These are phyloP conservation scores for Mortierella sp. DNA, from an alignment of 371 early-diverging fungal species.

Conservation along the genomic window DNA sequence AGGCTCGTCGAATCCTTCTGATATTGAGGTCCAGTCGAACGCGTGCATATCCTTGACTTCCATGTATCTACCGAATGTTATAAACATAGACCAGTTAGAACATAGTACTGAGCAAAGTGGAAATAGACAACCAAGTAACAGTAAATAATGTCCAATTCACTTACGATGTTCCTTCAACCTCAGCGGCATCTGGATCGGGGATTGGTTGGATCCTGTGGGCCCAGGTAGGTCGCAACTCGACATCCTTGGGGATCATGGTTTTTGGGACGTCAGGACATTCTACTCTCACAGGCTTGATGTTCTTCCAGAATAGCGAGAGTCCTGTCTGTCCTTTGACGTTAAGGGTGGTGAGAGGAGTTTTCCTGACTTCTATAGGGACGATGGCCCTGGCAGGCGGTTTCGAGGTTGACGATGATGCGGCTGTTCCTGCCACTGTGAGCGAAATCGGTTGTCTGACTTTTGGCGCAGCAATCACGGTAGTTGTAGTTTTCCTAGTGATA, in stretches of 20 bases:
- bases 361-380: slow-evolving; percentile 49
- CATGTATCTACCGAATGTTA: slow-evolving; percentile 26
- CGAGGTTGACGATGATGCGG: slow-evolving; percentile 12
- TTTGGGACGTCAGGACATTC: slow-evolving; percentile 52
- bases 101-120: no score
- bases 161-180: slow-evolving; percentile 44
- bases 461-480: slow-evolving; percentile 10
- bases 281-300: slow-evolving; percentile 48
- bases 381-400: slow-evolving; percentile 33
- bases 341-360: slow-evolving; percentile 32
- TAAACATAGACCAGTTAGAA: not conserved
- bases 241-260: slow-evolving; percentile 56
- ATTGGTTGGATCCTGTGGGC: slow-evolving; percentile 47
- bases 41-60: slow-evolving; percentile 34
- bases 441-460: slow-evolving; percentile 45
- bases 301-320: slow-evolving; percentile 56
- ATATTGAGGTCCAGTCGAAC: slow-evolving; percentile 47
- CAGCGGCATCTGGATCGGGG: slow-evolving; percentile 7
- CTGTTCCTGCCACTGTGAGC: slow-evolving; percentile 48
- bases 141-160: not conserved
- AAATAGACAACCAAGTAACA: not conserved
- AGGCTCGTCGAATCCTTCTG: slow-evolving; percentile 46
- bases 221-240: slow-evolving; percentile 54
- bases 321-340: slow-evolving; percentile 51
- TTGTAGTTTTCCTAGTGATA: slow-evolving; percentile 35